phyloP scores from a whole-genome alignment of 345 rosid species.

The Citrus trifoliata region DNA sequence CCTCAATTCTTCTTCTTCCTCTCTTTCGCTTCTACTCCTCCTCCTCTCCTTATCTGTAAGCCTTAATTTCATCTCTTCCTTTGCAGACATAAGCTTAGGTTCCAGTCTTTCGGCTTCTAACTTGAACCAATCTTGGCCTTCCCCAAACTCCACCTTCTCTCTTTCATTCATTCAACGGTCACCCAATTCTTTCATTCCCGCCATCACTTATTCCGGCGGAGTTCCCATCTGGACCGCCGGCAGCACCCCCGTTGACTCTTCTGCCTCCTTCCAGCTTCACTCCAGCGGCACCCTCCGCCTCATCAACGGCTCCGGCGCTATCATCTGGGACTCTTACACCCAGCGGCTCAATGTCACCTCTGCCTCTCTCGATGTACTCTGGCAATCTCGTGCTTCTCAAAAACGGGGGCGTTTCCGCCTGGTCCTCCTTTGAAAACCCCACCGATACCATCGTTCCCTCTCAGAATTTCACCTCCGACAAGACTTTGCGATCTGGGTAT shows the following conservation, averaged over 20 bases:
- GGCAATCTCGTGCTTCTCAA: slow-evolving; percentile 42
- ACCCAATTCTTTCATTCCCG: slow-evolving; percentile 34
- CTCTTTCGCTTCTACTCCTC: neutral
- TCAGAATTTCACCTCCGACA: slow-evolving; percentile 37
- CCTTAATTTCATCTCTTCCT: slow-evolving; percentile 9
- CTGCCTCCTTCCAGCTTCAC: slow-evolving; percentile 41
- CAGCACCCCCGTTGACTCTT: slow-evolving; percentile 36
- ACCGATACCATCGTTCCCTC: slow-evolving; percentile 41
- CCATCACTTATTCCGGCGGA: slow-evolving; percentile 43
- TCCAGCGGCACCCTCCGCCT: slow-evolving; percentile 55
- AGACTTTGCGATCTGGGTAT: slow-evolving; percentile 37
- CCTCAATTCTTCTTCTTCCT: neutral
- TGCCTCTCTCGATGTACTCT: slow-evolving; percentile 45
- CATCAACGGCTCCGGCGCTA: slow-evolving; percentile 48
- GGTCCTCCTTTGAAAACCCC: slow-evolving; percentile 68
- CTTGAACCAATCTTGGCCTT: slow-evolving; percentile 33
- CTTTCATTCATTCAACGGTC: slow-evolving; percentile 38
- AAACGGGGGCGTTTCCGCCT: slow-evolving; percentile 17
- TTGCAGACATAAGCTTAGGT: slow-evolving; percentile 31
- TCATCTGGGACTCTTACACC: slow-evolving; percentile 55
- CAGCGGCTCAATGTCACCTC: slow-evolving; percentile 38
- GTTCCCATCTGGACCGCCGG: slow-evolving; percentile 53
- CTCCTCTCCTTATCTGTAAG: neutral
- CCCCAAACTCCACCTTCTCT: slow-evolving; percentile 38
- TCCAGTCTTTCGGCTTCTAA: slow-evolving; percentile 43